Evolutionary conservation across 306 rosid species (phyloP), one percentile per base, ranked within the genome.

Genomic region (Cicer chorassanicum): DNA sequence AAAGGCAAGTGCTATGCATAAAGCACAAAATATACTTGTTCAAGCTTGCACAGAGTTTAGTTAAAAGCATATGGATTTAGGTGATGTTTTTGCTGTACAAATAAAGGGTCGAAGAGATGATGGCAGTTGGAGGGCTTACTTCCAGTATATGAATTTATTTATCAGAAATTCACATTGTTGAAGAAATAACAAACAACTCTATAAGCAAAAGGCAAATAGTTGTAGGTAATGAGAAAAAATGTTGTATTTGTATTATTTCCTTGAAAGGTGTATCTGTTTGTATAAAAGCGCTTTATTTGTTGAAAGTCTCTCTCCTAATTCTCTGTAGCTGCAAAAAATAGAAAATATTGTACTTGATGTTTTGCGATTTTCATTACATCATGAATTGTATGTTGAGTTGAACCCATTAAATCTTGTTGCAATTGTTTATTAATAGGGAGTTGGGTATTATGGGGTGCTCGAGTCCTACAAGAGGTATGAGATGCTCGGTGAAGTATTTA

Each of bases 81-180:
- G 75, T 46, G 48, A 72, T 67, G 72, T 50, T 62, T 61, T 82
- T 41, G n/a, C 48, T 77, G 82, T 72, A 24, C 70, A 34, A 59
- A 60, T 29, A 45, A 46, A 65, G 66, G 61, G 54, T 54, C 1
- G 60, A 18, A 54, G 4, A 3, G 36, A 50, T 57, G 48, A 73
- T 6, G 8, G 59, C 24, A 2, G 72, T 38, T 63, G 10, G 6
- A n/a, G 41, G 44, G 45, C 13, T n/a, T 34, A 6, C 18, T 43
- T 12, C 44, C 19, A 38, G 19, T 4, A 6, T 34, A 6, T 60
- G 10, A 24, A 36, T 13, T 62, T 2, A 13, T 38, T 39, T 41
- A 57, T 74, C 61, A 49, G 7, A 41, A 21, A 42, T 15, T 57
- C 49, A 5, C n/a, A 63, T 68, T 42, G 21, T 51, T 14, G 51